Conservation (phyloP, 2,329 filamentous ascomycete genomes). For the Aspergillus oerlinghausenensis region DNA sequence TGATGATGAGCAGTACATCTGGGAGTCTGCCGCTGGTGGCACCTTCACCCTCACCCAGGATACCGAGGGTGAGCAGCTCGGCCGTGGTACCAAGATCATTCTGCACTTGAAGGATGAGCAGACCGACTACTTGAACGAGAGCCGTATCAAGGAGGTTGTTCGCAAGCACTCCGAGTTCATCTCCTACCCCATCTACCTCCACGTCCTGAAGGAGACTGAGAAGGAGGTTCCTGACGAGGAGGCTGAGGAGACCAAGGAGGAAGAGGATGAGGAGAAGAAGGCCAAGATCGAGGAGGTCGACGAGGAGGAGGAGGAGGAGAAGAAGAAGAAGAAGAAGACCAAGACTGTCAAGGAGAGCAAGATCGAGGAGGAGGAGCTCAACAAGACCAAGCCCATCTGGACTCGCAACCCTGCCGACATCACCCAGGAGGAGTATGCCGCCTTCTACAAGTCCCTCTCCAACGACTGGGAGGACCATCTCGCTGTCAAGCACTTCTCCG, state of each 20-base stretch:
- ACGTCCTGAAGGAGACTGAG: conserved; percentile 99
- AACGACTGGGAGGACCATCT: conserved; percentile 99
- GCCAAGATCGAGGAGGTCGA: conserved; percentile 91
- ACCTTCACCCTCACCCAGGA: conserved; percentile 92
- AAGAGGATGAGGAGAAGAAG: conserved; percentile 87
- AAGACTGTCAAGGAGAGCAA: conserved; percentile 99
- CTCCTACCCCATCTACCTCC: conserved; percentile 99
- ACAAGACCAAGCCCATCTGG: conserved; percentile 99
- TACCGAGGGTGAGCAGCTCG: conserved; percentile 83
- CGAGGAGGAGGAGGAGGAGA: conserved; percentile 77
- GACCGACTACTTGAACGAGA: conserved; percentile 95
- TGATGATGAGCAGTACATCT: conserved; percentile 99
- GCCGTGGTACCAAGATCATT: conserved; percentile 95
- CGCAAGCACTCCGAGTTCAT: conserved; percentile 99
- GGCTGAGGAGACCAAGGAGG: conserved; percentile 67
- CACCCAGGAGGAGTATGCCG: conserved; percentile 89
- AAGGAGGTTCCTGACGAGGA: conserved; percentile 98
- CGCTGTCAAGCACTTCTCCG: conserved; percentile 99
- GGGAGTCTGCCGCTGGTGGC: conserved; percentile 95
- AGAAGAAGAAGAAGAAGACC: conserved; percentile 93
- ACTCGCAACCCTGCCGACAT: conserved; percentile 97
- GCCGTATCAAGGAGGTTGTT: conserved; percentile 99
- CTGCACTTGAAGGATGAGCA: conserved; percentile 99
- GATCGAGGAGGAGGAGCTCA: conserved; percentile 98
- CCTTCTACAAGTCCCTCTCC: conserved; percentile 99